Conservation (phyloP, 108 stramenopile species). For the Discostella pseudostelligera region DNA sequence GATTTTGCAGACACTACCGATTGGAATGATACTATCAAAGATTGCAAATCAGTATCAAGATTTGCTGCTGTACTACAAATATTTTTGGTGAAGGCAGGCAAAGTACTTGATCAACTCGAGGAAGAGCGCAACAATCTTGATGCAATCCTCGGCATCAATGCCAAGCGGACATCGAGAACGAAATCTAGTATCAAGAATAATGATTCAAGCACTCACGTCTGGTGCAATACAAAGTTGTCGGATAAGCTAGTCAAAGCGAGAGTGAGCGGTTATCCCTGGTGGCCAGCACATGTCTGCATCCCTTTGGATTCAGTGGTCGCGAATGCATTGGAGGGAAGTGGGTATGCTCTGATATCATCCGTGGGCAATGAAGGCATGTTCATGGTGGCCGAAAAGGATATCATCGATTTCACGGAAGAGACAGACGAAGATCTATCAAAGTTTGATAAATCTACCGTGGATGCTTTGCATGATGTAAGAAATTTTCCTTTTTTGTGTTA, state of each 20-base stretch:
- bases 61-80: conserved; percentile 56
- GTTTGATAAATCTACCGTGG: conserved; percentile 47
- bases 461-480: conserved; percentile 61
- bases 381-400: conserved; percentile 50
- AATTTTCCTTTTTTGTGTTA: no score
- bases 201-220: conserved; percentile 58
- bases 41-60: conserved; percentile 68
- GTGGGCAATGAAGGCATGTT: conserved; percentile 68
- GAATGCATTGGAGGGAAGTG: conserved; percentile 40
- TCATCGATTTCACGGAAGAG: conserved; percentile 59
- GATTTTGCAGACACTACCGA: conserved; percentile 68
- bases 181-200: conserved; percentile 31
- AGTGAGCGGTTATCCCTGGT: conserved; percentile 73
- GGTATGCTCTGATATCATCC: conserved; percentile 61
- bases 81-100: conserved; percentile 50
- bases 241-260: conserved; percentile 75
- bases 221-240: conserved; percentile 66
- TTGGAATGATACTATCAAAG: conserved; percentile 76
- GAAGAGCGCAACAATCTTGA: conserved; percentile 53
- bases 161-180: conserved; percentile 32
- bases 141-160: conserved; percentile 34
- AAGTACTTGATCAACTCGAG: conserved; percentile 55
- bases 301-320: conserved; percentile 54
- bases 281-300: conserved; percentile 75
- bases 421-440: conserved; percentile 49